phyloP scores from a whole-genome alignment of 2,329 filamentous ascomycete species.

The Geosmithia putterillii region DNA sequence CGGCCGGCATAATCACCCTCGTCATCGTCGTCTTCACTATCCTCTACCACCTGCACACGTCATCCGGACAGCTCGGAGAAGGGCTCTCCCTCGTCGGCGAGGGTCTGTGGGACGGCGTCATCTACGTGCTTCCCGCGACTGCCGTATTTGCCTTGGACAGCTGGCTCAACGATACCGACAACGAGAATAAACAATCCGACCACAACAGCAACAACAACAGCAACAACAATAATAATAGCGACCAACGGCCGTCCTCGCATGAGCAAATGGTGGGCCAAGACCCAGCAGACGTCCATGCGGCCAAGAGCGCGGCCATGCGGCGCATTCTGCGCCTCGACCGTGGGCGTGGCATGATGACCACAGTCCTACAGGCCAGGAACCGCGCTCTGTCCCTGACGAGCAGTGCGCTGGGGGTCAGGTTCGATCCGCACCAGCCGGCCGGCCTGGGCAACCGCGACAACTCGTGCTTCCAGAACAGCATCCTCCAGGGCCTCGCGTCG shows the following conservation, averaged over 20 bases:
- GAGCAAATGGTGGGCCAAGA: slow-evolving; percentile 1
- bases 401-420: slow-evolving; percentile 24
- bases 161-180: slow-evolving; percentile 28
- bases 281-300: slow-evolving; percentile 28
- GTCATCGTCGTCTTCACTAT: slow-evolving; percentile 9
- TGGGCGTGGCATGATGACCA: slow-evolving; percentile 38
- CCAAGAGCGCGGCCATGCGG: slow-evolving; percentile 54
- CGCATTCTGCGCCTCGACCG: slow-evolving; percentile 49
- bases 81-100: slow-evolving; percentile 17
- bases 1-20: slow-evolving; percentile 1
- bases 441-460: slow-evolving; percentile 89
- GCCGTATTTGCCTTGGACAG: slow-evolving; percentile 44
- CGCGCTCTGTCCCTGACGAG: slow-evolving; percentile 42
- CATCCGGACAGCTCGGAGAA: slow-evolving; percentile 16
- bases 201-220: not conserved
- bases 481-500: slow-evolving; percentile 74
- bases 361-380: slow-evolving; percentile 45
- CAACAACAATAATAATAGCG: not conserved
- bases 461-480: slow-evolving; percentile 95
- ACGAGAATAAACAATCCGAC: slow-evolving; percentile 13
- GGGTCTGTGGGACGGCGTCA: slow-evolving; percentile 48
- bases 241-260: not conserved
- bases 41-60: slow-evolving; percentile 19
- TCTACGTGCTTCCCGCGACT: slow-evolving; percentile 42
- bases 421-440: slow-evolving; percentile 32